Base-by-base conservation (phyloP, 2,329 filamentous ascomycete species). In the Chaetomium olivaceum region DNA sequence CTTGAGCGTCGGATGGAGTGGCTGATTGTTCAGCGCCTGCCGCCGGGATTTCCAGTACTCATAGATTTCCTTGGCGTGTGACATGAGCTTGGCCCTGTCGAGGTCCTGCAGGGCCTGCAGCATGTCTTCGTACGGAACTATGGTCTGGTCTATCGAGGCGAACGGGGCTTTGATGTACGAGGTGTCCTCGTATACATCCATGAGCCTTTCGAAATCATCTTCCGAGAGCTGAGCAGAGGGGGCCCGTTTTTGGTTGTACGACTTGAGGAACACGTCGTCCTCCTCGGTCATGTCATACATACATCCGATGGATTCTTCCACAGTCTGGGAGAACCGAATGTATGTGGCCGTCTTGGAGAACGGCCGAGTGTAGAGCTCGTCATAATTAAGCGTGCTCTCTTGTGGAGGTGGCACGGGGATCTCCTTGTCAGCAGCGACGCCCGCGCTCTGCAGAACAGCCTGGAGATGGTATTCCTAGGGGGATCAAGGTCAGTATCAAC, bases 281-380 rank as follows among this genome's bases (percentile, higher is more conserved):
- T 96, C 92, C 70, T 90, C 89, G 31, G 89, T 93, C 91, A 98
- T 94, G 80, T 96, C 93, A 88, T 99, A 99, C 73, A 89, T 87
- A 76, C 90, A 91, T 73, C 91, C 91, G 74, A 92, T 90, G 73
- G 91, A 96, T 79, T 99, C 95, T 80, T 99, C 95, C 68, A 99
- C 94, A 2, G 95, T 99, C 71, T 96, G 94, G 70, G 95, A 98
- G 81, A 96, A 98, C 70, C 94, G 92, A 76, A 99, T 97, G 79
- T 98, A 98, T 68, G 93, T 95, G 68, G 89, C 88, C 61, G 95
- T 93, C 77, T 96, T 90, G 74, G 89, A 86, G 79, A 94, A 97
- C 65, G 83, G 82, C 70, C 86, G 87, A 58, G 90, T 87, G 76
- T 98, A 98, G 73, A 97, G 86, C 74, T 90, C 87, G 78, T 96